Conservation (phyloP, 192 early-diverging fungal genomes). For the Coemansia sp. region DNA sequence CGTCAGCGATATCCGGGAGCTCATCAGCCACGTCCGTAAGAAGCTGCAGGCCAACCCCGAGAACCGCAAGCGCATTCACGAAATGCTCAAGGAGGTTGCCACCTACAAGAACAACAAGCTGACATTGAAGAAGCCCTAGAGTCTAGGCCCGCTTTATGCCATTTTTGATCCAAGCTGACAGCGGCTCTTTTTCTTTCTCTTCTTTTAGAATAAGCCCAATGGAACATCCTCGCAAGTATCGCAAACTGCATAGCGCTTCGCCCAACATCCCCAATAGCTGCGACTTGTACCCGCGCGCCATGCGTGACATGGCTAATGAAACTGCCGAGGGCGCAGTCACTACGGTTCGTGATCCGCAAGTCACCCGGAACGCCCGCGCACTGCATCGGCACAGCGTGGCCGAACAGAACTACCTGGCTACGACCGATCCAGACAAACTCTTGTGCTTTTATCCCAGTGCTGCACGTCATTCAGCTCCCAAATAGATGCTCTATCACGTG, state of each 20-base stretch:
- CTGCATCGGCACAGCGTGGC: slow-evolving; percentile 10
- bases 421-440: slow-evolving; percentile 12
- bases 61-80: slow-evolving; percentile 40
- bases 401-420: slow-evolving; percentile 9
- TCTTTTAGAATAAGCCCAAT: too few relatives aligned
- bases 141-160: too few relatives aligned
- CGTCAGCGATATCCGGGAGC: slow-evolving; percentile 62
- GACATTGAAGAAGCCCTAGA: slow-evolving; percentile 27
- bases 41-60: slow-evolving; percentile 59
- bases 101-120: slow-evolving; percentile 33
- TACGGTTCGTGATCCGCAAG: slow-evolving; percentile 22
- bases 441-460: slow-evolving; percentile 35
- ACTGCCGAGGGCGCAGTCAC: slow-evolving; percentile 22
- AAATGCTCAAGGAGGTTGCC: slow-evolving; percentile 49
- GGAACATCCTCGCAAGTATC: too few relatives aligned
- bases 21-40: slow-evolving; percentile 61
- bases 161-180: too few relatives aligned
- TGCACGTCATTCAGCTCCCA: slow-evolving; percentile 4
- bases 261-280: slow-evolving; percentile 9
- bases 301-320: slow-evolving; percentile 48
- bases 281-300: slow-evolving; percentile 44
- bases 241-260: too few relatives aligned
- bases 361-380: slow-evolving; percentile 22
- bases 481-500: neutral
- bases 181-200: too few relatives aligned